Base-by-base conservation (phyloP, 805 yeast species). In the Zygosaccharomyces bailii region DNA sequence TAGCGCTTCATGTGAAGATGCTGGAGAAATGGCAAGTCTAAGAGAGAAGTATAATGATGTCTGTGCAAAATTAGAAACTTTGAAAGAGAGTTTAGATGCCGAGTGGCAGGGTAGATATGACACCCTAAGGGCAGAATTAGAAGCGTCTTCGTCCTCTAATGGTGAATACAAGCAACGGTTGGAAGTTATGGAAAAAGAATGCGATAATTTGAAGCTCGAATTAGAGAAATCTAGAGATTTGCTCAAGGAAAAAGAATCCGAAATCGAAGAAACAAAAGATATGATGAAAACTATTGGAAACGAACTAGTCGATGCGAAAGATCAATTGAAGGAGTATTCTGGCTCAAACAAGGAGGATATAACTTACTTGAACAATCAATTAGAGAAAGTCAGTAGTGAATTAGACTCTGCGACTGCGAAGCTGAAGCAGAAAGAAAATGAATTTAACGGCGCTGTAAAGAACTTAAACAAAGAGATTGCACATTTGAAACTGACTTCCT, bases 211-310 rank as follows among this genome's bases (percentile, higher is more conserved):
- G 3, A 49, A 54, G 7, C 40, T 35, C 7, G 54, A 55, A 19
- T 39, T 59, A 32, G 44, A 18, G 1, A 33, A 43, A 4, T 25
- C 66, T 3, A 67, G 60, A 23, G 43, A 52, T 2, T 62, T 65
- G 5, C 45, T 79, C n/a, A 65, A 61, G 25, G 36, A 57, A 6
- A 79, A 80, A 48, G 46, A 57, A 9, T 85, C 79, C 43, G 96
- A 89, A 56, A 67, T 88, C 13, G 88, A 80, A 37, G 74, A 71
- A 42, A 70, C 85, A 41, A 77, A 81, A 55, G 96, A 88, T 46
- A 86, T 84, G 86, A 61, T 90, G 43, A 75, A 75, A 50, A 80
- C 77, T 45, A 73, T 89, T 20, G 96, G 96, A 1, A 78, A 85
- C 55, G 95, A 87, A 39, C 69, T 89, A 5, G 95, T 89, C 1